Evolutionary conservation across 768 basidiomycete genomes (phyloP), one percentile per base, ranked within the genome.

Genomic region (Mycena capillaripes): DNA sequence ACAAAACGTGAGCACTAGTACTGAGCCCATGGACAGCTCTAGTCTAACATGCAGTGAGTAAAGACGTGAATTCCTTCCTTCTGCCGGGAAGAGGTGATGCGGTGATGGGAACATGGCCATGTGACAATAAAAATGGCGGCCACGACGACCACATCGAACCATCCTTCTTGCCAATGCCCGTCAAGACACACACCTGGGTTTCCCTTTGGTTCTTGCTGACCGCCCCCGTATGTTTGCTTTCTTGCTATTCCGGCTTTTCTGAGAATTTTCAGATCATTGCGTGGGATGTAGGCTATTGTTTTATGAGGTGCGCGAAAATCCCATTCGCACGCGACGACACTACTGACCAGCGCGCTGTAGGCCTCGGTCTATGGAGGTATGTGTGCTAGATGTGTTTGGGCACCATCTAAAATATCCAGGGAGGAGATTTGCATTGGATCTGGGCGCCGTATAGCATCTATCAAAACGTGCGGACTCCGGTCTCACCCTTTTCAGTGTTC

Each of bases 371-470:
- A 94, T 97, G 91, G 84, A 83, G 74, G 87, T 87, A 75, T 53
- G 77, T 62, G 6, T 19, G 19, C 42, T 17, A 17, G 16, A 44
- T 17, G 42, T 44, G 42, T 44, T 44, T 17, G 14, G 16, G 42
- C 14, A 21, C 42, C 19, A 6, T 17, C 42, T 21, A 44, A 21
- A 44, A 44, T 44, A 44, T 44, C 19, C 42, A 88, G 86, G 95
- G 94, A 0, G 96, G 96, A 3, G 95, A 97, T 81, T 85, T 97
- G 55, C 93, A 96, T 76, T 97, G 95, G 96, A 88, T 97, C 52
- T 97, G 96, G 96, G 84, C 88, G 69, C 95, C 95, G 2, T 97
- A 97, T 78, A 88, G 86, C 29, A 70, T 93, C 34, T 96, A 95
- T 81, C 92, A 95, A 77, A 84, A 92, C n/a, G 83, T 95, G 62